These are phyloP conservation scores for Coniochaeta hoffmannii DNA, from an alignment of 2,329 filamentous ascomycete species.

Conservation along the genomic window DNA sequence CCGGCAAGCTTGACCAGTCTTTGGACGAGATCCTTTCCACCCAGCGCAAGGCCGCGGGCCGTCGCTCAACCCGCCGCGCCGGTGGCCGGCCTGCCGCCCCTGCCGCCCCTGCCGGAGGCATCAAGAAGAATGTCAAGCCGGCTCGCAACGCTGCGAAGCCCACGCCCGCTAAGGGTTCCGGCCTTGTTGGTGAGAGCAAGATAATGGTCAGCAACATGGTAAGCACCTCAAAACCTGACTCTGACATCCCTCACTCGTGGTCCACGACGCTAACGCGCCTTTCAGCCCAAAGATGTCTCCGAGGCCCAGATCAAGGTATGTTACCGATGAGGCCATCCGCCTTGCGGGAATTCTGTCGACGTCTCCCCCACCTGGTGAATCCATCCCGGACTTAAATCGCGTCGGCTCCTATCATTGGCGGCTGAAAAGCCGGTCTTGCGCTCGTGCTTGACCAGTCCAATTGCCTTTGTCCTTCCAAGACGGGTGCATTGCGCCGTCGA, in stretches of 20 bases:
- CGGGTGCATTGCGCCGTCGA: slow-evolving; percentile 5
- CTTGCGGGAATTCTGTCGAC: slow-evolving; percentile 67
- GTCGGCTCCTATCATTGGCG: slow-evolving; percentile 9
- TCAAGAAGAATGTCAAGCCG: slow-evolving; percentile 68
- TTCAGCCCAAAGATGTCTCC: slow-evolving; percentile 87
- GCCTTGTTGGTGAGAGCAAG: slow-evolving; percentile 72
- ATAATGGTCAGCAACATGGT: slow-evolving; percentile 98
- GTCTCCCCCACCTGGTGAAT: slow-evolving; percentile 31
- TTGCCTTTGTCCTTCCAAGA: slow-evolving; percentile 8
- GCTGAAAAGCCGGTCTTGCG: slow-evolving; percentile 13
- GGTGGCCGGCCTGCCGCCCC: slow-evolving; percentile 43
- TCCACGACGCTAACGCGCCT: slow-evolving; percentile 36
- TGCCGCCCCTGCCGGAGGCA: slow-evolving; percentile 71
- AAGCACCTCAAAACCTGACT: no score
- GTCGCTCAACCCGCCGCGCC: slow-evolving; percentile 41
- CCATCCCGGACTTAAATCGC: slow-evolving; percentile 14
- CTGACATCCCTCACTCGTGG: neutral
- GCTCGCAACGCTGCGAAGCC: slow-evolving; percentile 51
- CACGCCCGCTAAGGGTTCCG: slow-evolving; percentile 56
- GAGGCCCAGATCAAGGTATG: slow-evolving; percentile 99
- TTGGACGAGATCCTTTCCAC: slow-evolving; percentile 94
- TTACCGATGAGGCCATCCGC: slow-evolving; percentile 73
- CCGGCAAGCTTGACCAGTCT: slow-evolving; percentile 87
- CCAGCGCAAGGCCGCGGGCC: slow-evolving; percentile 52
- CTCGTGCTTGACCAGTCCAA: slow-evolving; percentile 11